phyloP scores from a whole-genome alignment of 1,139 yeast species.

The Geotrichum cucujoidarum region DNA sequence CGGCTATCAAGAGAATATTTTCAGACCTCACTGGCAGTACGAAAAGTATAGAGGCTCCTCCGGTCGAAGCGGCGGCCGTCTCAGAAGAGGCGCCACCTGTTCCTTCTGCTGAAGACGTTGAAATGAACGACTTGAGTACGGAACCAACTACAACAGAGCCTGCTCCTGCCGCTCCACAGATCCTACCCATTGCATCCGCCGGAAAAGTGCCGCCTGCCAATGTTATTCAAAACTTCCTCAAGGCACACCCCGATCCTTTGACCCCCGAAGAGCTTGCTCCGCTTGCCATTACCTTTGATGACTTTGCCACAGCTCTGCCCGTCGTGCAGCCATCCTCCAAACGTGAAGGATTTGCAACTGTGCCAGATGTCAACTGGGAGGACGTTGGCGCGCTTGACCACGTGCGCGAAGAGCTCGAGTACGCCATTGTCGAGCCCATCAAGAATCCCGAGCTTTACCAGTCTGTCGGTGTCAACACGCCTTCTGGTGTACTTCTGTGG shows the following conservation, averaged over 20 bases:
- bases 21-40: constrained; percentile 5
- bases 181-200: constrained; percentile 24
- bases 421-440: constrained; percentile 97
- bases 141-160: background rate
- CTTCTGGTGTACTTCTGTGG: constrained; percentile 96
- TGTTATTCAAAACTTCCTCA: constrained; percentile 67
- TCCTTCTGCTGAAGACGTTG: constrained; percentile 20
- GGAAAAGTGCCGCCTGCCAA: constrained; percentile 40
- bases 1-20: constrained; percentile 89
- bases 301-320: constrained; percentile 80
- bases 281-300: constrained; percentile 68
- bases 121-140: constrained; percentile 7
- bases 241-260: constrained; percentile 73
- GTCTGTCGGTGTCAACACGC: constrained; percentile 91
- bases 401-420: constrained; percentile 83
- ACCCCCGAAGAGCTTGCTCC: constrained; percentile 69
- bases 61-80: constrained; percentile 8
- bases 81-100: constrained; percentile 22
- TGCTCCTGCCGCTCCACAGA: background rate
- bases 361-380: constrained; percentile 95
- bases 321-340: constrained; percentile 96
- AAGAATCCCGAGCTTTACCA: constrained; percentile 85
- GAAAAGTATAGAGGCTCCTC: constrained; percentile 6
- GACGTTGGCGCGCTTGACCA: constrained; percentile 84
- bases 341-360: constrained; percentile 97